Base-by-base conservation (phyloP, 768 basidiomycete genomes). In the Hortiboletus flavorubellus region DNA sequence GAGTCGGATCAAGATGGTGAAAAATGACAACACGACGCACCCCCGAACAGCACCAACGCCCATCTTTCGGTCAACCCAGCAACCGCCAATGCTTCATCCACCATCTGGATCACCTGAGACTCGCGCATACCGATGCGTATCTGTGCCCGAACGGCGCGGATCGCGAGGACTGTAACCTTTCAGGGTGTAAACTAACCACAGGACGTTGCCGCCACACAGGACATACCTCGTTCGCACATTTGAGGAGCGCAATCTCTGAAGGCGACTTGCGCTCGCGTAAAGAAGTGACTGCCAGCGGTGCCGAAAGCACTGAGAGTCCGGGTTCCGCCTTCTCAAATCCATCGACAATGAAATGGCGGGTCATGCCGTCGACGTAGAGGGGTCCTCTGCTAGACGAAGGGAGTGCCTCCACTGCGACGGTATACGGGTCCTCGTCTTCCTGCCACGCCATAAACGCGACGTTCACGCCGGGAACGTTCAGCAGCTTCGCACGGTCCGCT, bases 101-200 rank as follows among this genome's bases (percentile, higher is more conserved):
- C 74, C 70, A 92, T 78, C n/a, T 54, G 64, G 12, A 76, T 71
- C 12, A 84, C 89, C 61, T 85, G 74, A 8, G 89, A 91, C 72
- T 94, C 90, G 8, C 74, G 83, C 61, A 93, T 89, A 18, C 91
- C 90, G 49, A 90, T 72, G 54, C 77, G 75, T 70, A 93, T 75
- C 41, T 77, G 70, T 46, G 78, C 73, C 53, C 82, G 79, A 2
- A 87, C 84, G 7, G 78, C 77, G 11, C 88, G 79, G 64, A 93
- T 86, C 7, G 88, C 83, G 15, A 91, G 77, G 5, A 93, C 63
- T 0, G 91, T 92, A n/a, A 80, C 86, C 91, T 93, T 62, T 34
- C 33, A 1, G n/a, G n/a, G 21, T 8, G 21, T 63, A 34, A 60
- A 49, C 34, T 33, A 37, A 21, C 37, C 14, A 26, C 16, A 21